A percentile compares a stretch with the other conserved stretches of the same genome.
Conservation (phyloP, 495 filamentous ascomycete species). For the Hyaloscypha finlandica region DNA sequence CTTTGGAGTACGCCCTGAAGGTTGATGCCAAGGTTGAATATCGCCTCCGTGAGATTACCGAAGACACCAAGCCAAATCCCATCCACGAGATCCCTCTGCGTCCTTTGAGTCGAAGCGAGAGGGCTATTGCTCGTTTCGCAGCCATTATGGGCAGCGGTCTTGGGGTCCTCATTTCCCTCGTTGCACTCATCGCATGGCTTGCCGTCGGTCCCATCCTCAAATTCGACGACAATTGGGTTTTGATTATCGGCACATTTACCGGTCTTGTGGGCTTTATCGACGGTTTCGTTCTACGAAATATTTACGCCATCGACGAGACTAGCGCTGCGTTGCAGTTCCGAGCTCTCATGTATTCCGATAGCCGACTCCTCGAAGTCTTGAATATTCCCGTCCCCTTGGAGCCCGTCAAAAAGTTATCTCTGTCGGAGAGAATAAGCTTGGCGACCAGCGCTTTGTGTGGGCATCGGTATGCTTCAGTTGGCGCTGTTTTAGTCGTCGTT, state of each 20-base stretch:
- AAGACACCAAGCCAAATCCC: conserved; percentile 32
- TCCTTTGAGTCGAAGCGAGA: conserved; percentile 32
- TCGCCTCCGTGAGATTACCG: conserved; percentile 35
- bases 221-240: conserved; percentile 43
- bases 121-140: conserved; percentile 39
- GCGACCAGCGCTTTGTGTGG: conserved; percentile 33
- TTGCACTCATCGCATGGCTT: conserved; percentile 37
- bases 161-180: conserved; percentile 36
- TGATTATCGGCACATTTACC: conserved; percentile 45
- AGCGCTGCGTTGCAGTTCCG: conserved; percentile 26
- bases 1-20: conserved; percentile 39
- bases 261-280: conserved; percentile 44
- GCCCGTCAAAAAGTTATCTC: conserved; percentile 3
- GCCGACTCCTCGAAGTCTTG: conserved; percentile 30
- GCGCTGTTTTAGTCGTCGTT: conserved; percentile 34
- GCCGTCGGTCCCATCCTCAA: conserved; percentile 36
- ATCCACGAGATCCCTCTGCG: conserved; percentile 33
- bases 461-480: conserved; percentile 33
- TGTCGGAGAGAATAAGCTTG: conserved; percentile 32
- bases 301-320: conserved; percentile 36
- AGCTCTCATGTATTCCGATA: conserved; percentile 18
- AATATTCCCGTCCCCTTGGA: conserved; percentile 24
- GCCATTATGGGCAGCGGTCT: conserved; percentile 41
- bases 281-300: conserved; percentile 42
- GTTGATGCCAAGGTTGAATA: conserved; percentile 40